A percentile compares a stretch with the other conserved stretches of the same genome.
Evolutionary conservation across 768 basidiomycete species (phyloP).

Genomic region (Pleurotus pulmonarius): DNA sequence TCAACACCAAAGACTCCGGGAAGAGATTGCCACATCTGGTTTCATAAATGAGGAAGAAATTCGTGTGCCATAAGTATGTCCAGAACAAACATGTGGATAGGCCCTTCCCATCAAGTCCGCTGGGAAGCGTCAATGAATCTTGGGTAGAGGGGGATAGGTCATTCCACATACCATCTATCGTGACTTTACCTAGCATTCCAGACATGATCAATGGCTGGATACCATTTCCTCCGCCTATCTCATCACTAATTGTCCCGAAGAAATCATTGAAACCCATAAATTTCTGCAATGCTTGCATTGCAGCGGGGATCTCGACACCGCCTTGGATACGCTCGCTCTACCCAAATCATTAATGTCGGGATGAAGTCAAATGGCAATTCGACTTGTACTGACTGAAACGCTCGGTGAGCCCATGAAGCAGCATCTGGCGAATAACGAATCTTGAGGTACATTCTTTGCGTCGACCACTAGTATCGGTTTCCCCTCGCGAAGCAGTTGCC

Average conservation of each 20-base stretch:
- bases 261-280: constrained; percentile 27
- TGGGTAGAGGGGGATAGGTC: constrained; percentile 21
- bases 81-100: background rate
- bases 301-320: constrained; percentile 18
- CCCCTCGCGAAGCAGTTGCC: constrained; percentile 52
- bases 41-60: constrained; percentile 18
- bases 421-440: constrained; percentile 31
- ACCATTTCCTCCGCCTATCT: constrained; percentile 43
- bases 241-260: constrained; percentile 19
- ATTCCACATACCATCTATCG: constrained; percentile 10
- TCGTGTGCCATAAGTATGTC: constrained; percentile 35
- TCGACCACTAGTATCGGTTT: constrained; percentile 42
- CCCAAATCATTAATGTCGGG: constrained; percentile 16
- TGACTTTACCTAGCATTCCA: constrained; percentile 21
- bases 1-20: constrained; percentile 14
- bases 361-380: constrained; percentile 20
- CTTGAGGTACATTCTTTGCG: constrained; percentile 34
- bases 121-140: constrained; percentile 20
- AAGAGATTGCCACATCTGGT: background rate
- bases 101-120: constrained; percentile 5
- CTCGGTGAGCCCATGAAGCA: constrained; percentile 36
- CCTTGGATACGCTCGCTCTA: constrained; percentile 23
- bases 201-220: constrained; percentile 30
- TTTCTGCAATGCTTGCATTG: constrained; percentile 19
- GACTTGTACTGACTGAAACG: constrained; percentile 18